Percentiles rank a stretch among this genome's conserved stretches.
Conservation (phyloP, 345 rosid genomes). For the Citrus hindsii region DNA sequence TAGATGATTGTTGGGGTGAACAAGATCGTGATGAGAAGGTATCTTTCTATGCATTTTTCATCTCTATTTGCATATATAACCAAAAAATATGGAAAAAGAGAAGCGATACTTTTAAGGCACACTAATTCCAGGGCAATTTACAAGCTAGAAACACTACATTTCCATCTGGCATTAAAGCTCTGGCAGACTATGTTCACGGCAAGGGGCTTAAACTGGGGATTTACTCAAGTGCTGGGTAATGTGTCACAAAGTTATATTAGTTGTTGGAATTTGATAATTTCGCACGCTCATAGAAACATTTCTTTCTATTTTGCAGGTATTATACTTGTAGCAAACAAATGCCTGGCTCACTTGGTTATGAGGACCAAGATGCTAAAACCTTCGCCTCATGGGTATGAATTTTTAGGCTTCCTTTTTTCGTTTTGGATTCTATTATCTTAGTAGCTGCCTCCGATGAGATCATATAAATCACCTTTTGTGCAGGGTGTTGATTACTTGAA, state of each 20-base stretch:
- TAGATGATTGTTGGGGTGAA: slow-evolving; percentile 98
- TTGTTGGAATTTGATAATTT: background rate
- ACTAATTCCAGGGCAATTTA: slow-evolving; percentile 51
- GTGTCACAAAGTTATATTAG: background rate
- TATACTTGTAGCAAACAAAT: slow-evolving; percentile 79
- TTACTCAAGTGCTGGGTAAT: slow-evolving; percentile 88
- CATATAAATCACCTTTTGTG: background rate
- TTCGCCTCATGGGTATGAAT: slow-evolving; percentile 78
- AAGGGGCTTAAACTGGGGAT: slow-evolving; percentile 93
- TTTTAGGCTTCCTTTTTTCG: background rate
- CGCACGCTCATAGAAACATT: no score
- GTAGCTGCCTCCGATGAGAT: background rate
- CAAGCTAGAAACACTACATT: slow-evolving; percentile 60
- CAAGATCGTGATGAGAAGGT: slow-evolving; percentile 65
- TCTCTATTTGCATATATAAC: background rate
- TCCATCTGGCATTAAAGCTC: slow-evolving; percentile 79
- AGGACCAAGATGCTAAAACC: slow-evolving; percentile 87
- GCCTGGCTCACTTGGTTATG: slow-evolving; percentile 93
- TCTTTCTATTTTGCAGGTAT: slow-evolving; percentile 36
- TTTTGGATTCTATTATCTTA: background rate
- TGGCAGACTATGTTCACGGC: slow-evolving; percentile 79
- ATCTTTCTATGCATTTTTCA: background rate
- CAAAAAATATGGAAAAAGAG: background rate
- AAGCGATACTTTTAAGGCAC: background rate
- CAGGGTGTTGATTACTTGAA: slow-evolving; percentile 91